phyloP scores from a whole-genome alignment of 75 land plant species.

The Picea sitchensis region DNA sequence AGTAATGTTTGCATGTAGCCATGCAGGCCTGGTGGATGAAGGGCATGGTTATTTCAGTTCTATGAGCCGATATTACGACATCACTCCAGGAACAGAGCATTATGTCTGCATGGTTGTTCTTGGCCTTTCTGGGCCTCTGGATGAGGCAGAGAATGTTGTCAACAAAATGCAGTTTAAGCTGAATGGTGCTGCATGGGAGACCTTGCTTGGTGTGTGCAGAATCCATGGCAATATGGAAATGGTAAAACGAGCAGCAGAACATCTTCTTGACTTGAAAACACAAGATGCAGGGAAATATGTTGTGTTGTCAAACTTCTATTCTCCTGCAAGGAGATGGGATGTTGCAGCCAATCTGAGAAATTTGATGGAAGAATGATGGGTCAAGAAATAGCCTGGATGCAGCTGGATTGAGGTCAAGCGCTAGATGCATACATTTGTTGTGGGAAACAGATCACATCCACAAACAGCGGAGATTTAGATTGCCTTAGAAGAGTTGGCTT shows the following conservation, averaged over 20 bases:
- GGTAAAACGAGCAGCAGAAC: not conserved
- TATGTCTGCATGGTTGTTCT: slow-evolving; percentile 18
- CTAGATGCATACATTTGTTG: not conserved
- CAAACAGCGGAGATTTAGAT: slow-evolving; percentile 1
- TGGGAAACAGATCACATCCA: slow-evolving; percentile 2
- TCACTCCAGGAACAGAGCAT: slow-evolving; percentile 15
- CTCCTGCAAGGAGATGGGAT: not conserved
- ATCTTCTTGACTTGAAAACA: slow-evolving; percentile 13
- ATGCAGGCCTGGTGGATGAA: not conserved
- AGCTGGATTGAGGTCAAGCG: slow-evolving; percentile 1
- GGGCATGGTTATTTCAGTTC: slow-evolving; percentile 5
- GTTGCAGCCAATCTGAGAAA: not conserved
- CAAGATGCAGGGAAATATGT: slow-evolving; percentile 14
- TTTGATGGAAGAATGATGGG: not conserved
- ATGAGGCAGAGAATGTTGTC: slow-evolving; percentile 13
- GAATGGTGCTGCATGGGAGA: slow-evolving; percentile 9
- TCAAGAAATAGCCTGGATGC: not conserved
- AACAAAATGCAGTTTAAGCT: slow-evolving; percentile 5
- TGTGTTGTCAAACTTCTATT: slow-evolving; percentile 11
- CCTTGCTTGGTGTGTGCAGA: slow-evolving; percentile 19
- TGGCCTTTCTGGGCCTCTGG: slow-evolving; percentile 14
- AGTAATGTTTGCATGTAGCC: slow-evolving; percentile 17
- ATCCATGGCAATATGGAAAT: slow-evolving; percentile 14
- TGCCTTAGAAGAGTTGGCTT: not conserved
- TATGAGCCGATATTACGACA: slow-evolving; percentile 7